Evolutionary conservation across 129 eudicot genomes (phyloP).

Genomic region (Artemisia argyi): DNA sequence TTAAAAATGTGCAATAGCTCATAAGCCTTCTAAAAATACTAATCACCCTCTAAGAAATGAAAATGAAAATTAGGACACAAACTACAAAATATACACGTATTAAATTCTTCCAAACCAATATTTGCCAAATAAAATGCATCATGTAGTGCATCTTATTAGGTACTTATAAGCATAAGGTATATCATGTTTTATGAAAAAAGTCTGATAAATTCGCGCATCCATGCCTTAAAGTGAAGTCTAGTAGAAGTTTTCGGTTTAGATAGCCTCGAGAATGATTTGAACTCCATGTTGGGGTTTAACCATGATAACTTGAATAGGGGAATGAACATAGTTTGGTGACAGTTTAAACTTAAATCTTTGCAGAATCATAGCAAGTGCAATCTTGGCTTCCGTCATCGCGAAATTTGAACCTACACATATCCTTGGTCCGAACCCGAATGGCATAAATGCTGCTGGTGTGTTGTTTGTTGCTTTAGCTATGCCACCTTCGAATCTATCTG

Average conservation of each 20-base stretch:
- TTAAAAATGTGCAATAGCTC: too few relatives aligned
- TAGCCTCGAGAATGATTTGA: conserved; percentile 42
- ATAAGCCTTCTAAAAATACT: too few relatives aligned
- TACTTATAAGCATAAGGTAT: too few relatives aligned
- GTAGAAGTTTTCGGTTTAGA: neutral
- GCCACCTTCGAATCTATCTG: conserved; percentile 71
- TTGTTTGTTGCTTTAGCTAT: conserved; percentile 64
- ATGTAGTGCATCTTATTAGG: too few relatives aligned
- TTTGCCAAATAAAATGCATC: too few relatives aligned
- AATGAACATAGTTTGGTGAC: conserved; percentile 59
- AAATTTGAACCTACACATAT: conserved; percentile 67
- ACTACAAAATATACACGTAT: too few relatives aligned
- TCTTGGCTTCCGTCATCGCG: conserved; percentile 61
- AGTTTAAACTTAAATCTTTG: conserved; percentile 54
- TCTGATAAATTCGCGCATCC: too few relatives aligned
- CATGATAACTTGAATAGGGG: conserved; percentile 57
- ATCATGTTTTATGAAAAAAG: too few relatives aligned
- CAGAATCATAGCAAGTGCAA: conserved; percentile 64
- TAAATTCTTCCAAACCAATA: too few relatives aligned
- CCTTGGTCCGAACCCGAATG: conserved; percentile 81
- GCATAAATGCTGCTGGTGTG: conserved; percentile 58
- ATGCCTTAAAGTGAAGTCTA: too few relatives aligned
- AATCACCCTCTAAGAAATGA: too few relatives aligned
- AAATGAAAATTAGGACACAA: too few relatives aligned
- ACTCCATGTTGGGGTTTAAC: conserved; percentile 66